These are phyloP conservation scores for Hypoxylon sp. DNA, from an alignment of 2,329 filamentous ascomycete genomes.

Conservation along the genomic window DNA sequence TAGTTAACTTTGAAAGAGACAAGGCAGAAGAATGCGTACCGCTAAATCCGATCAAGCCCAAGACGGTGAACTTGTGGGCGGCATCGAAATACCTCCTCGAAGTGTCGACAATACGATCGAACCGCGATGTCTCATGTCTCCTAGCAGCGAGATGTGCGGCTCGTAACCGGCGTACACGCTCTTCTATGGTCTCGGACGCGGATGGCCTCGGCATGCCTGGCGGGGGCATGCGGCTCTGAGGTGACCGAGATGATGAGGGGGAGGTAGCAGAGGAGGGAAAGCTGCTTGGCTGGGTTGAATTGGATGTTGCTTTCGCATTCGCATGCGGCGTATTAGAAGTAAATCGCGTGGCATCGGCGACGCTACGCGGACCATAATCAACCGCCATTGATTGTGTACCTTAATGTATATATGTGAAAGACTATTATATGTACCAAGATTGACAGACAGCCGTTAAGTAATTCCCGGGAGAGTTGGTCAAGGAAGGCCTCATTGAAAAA, in stretches of 20 bases:
- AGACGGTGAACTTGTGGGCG: slow-evolving; percentile 69
- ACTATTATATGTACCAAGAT: neutral
- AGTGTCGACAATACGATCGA: slow-evolving; percentile 65
- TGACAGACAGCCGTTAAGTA: neutral
- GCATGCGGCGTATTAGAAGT: slow-evolving; percentile 80
- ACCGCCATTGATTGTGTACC: slow-evolving; percentile 37
- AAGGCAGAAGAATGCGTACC: slow-evolving; percentile 58
- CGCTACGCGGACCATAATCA: slow-evolving; percentile 71
- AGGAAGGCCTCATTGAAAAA: neutral
- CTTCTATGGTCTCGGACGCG: slow-evolving; percentile 73
- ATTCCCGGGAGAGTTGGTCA: slow-evolving; percentile 4
- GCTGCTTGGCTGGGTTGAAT: slow-evolving; percentile 29
- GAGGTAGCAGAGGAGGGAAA: slow-evolving; percentile 31
- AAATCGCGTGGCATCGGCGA: slow-evolving; percentile 85
- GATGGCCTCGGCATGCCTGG: slow-evolving; percentile 52
- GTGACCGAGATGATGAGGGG: slow-evolving; percentile 22
- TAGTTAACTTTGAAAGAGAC: neutral
- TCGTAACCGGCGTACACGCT: slow-evolving; percentile 78
- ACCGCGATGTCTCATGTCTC: slow-evolving; percentile 68
- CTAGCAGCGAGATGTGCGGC: slow-evolving; percentile 78
- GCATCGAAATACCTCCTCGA: slow-evolving; percentile 68
- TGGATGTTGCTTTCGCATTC: slow-evolving; percentile 68
- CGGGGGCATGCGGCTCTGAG: slow-evolving; percentile 41
- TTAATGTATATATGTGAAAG: neutral
- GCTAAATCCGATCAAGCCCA: slow-evolving; percentile 70